Percentiles rank a stretch among this genome's conserved stretches.
Evolutionary conservation across 768 basidiomycete genomes (phyloP).

Genomic region (Trametes sanguinea): DNA sequence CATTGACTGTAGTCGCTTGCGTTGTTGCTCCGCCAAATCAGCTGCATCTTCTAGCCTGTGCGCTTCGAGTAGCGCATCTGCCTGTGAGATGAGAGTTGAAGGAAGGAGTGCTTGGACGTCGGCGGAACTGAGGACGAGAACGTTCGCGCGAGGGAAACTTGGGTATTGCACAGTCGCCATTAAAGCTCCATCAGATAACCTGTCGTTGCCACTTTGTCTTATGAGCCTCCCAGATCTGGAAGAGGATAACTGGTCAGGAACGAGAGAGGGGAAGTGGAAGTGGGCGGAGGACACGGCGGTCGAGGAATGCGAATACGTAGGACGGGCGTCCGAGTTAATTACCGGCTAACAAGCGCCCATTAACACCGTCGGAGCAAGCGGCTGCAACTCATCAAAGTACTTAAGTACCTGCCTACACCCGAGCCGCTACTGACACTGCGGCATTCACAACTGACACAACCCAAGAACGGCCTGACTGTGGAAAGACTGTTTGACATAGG

Average conservation of each 20-base stretch:
- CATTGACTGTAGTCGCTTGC: conserved; percentile 56
- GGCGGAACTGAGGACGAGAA: conserved; percentile 63
- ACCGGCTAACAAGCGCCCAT: neutral
- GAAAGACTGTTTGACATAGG: too few species aligned
- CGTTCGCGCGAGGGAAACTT: conserved; percentile 62
- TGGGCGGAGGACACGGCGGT: neutral
- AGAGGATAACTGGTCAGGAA: neutral
- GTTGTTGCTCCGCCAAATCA: conserved; percentile 59
- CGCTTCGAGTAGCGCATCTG: conserved; percentile 64
- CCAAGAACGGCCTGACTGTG: too few species aligned
- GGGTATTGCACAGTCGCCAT: conserved; percentile 23
- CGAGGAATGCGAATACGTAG: neutral
- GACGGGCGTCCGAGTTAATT: conserved; percentile 3
- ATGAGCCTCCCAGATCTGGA: neutral
- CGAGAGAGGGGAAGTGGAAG: neutral
- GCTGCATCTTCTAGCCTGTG: conserved; percentile 67
- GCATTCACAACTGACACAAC: too few species aligned
- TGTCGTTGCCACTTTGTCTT: too few species aligned
- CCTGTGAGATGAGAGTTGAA: conserved; percentile 71
- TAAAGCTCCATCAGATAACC: neutral
- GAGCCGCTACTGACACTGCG: too few species aligned
- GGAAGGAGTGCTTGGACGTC: conserved; percentile 68
- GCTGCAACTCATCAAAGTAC: too few species aligned
- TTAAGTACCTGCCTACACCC: neutral
- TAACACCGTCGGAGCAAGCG: too few species aligned